These are phyloP conservation scores for Herpetomonas tarakana DNA, from an alignment of 208 protist species.

Conservation along the genomic window DNA sequence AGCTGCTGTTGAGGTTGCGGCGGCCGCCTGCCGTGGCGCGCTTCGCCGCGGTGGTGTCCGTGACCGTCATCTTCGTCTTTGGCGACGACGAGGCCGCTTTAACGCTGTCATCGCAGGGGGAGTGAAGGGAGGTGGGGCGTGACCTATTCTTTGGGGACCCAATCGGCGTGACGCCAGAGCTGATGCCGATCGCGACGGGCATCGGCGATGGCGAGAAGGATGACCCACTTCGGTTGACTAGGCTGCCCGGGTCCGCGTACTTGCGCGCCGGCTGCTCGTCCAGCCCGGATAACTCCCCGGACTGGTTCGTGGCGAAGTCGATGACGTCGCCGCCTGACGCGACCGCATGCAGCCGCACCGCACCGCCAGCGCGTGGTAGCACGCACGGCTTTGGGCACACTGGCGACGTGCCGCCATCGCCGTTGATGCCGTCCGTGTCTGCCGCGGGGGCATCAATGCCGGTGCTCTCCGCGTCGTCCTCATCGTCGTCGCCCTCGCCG, in stretches of 20 bases:
- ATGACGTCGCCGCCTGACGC: not conserved
- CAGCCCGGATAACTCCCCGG: not conserved
- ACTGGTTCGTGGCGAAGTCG: too few species aligned
- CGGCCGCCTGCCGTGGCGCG: too few species aligned
- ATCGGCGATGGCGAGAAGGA: not conserved
- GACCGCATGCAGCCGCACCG: not conserved
- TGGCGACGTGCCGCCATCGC: not conserved
- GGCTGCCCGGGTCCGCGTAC: not conserved
- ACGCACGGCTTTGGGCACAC: not conserved
- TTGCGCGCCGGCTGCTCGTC: not conserved
- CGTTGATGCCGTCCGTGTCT: not conserved
- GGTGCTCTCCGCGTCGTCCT: not conserved
- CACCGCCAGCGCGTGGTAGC: not conserved
- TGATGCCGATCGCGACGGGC: not conserved
- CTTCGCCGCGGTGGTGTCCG: not conserved
- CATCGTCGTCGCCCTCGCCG: not conserved
- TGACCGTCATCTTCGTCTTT: not conserved
- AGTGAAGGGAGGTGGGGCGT: not conserved
- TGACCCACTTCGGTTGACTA: not conserved
- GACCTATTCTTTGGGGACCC: too few species aligned
- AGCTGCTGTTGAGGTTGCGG: not conserved
- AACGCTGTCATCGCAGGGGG: not conserved
- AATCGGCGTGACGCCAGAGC: not conserved
- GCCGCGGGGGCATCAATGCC: not conserved
- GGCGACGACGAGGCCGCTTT: not conserved